phyloP scores from a whole-genome alignment of 2,329 filamentous ascomycete species.

The Sodiomyces alkalinus region DNA sequence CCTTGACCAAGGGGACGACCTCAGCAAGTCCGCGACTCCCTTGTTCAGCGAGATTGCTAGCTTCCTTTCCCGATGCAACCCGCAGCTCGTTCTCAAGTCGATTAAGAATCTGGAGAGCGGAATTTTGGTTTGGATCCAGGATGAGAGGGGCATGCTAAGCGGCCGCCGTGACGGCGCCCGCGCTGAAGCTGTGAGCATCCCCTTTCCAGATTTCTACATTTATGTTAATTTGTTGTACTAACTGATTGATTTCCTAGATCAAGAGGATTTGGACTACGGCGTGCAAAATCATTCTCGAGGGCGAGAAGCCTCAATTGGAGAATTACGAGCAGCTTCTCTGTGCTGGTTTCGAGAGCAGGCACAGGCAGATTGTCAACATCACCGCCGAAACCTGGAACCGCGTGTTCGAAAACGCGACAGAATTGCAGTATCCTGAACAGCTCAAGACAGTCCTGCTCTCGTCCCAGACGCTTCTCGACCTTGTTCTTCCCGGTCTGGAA shows the following conservation, averaged over 20 bases:
- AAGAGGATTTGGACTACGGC: slow-evolving; percentile 34
- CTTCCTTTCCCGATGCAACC: slow-evolving; percentile 35
- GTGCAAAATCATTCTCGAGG: slow-evolving; percentile 21
- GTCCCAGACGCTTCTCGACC: slow-evolving; percentile 36
- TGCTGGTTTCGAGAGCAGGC: slow-evolving; percentile 43
- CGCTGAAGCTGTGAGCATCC: slow-evolving; percentile 29
- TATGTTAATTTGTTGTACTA: slow-evolving; percentile 9
- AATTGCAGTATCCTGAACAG: slow-evolving; percentile 46
- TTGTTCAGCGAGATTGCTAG: slow-evolving; percentile 38
- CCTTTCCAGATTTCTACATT: no score
- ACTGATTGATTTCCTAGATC: slow-evolving; percentile 25
- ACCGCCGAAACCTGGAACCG: slow-evolving; percentile 49
- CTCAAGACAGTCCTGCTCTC: slow-evolving; percentile 48
- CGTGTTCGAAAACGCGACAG: slow-evolving; percentile 45
- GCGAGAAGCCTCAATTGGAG: slow-evolving; percentile 27
- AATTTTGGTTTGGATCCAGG: slow-evolving; percentile 48
- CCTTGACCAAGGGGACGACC: slow-evolving; percentile 21
- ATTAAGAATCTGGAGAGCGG: slow-evolving; percentile 47
- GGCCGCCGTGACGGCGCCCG: slow-evolving; percentile 23
- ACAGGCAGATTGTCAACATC: slow-evolving; percentile 34
- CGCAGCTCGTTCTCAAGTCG: slow-evolving; percentile 35
- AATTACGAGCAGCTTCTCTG: slow-evolving; percentile 39
- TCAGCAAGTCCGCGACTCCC: slow-evolving; percentile 19
- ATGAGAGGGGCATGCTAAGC: slow-evolving; percentile 29
- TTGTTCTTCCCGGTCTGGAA: slow-evolving; percentile 28